Evolutionary conservation across 768 basidiomycete species (phyloP).

Genomic region (Russula foetens): DNA sequence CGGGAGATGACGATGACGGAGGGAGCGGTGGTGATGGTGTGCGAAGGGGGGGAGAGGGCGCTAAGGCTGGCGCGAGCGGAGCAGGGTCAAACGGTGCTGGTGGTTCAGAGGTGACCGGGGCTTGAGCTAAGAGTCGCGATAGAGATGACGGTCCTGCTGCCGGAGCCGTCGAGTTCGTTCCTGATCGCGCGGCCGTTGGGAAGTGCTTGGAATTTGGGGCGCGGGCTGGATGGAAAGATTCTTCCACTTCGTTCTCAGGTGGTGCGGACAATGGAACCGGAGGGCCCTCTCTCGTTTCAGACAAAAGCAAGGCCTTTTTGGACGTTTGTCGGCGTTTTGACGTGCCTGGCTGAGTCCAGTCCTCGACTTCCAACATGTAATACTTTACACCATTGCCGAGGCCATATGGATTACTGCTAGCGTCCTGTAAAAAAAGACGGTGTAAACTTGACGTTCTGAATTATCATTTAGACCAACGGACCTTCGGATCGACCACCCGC

Average conservation of each 20-base stretch:
- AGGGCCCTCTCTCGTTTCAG: constrained; percentile 33
- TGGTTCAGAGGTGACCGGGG: constrained; percentile 35
- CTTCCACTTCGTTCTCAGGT: constrained; percentile 64
- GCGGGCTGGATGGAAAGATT: constrained; percentile 56
- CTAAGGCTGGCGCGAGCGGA: constrained; percentile 2
- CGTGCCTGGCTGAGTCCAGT: constrained; percentile 74
- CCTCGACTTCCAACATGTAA: constrained; percentile 89
- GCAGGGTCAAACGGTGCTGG: constrained; percentile 21
- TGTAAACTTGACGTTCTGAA: not conserved
- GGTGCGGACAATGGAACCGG: constrained; percentile 50
- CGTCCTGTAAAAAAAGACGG: constrained; percentile 43
- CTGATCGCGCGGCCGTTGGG: constrained; percentile 43
- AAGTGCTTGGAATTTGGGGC: constrained; percentile 64
- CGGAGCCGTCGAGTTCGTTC: constrained; percentile 65
- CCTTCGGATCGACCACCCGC: constrained; percentile 73
- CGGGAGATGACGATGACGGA: not conserved
- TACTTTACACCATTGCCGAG: constrained; percentile 86
- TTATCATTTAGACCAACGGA: constrained; percentile 28
- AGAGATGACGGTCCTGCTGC: constrained; percentile 70
- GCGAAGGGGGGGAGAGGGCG: constrained; percentile 20
- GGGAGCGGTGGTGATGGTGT: constrained; percentile 26
- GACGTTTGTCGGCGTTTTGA: constrained; percentile 51
- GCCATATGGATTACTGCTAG: constrained; percentile 81
- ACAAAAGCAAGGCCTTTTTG: constrained; percentile 36
- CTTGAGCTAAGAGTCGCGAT: constrained; percentile 73